phyloP scores from a whole-genome alignment of 495 filamentous ascomycete species.

The Tuber melanosporum region DNA sequence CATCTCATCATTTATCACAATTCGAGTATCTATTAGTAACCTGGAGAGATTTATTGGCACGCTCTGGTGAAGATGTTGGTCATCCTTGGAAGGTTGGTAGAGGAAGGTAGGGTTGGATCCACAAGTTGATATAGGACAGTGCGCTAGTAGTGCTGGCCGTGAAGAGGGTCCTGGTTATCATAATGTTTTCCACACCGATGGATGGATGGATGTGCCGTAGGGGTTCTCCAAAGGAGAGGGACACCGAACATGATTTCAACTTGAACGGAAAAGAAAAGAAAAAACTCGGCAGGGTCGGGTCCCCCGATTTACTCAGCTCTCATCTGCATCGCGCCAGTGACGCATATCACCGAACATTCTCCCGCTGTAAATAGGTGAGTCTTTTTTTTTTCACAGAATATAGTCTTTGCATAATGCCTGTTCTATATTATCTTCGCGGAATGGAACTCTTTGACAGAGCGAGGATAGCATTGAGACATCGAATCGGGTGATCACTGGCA shows the following conservation, averaged over 20 bases:
- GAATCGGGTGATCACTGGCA: background rate
- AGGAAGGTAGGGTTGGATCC: background rate
- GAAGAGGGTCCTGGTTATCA: background rate
- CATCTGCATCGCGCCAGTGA: background rate
- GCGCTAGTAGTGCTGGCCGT: background rate
- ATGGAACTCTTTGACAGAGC: background rate
- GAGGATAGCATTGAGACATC: background rate
- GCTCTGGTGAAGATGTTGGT: background rate
- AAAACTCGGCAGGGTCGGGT: background rate
- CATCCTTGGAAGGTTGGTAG: background rate
- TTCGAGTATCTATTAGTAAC: background rate
- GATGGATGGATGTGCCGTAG: background rate
- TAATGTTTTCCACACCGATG: background rate
- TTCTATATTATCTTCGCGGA: background rate
- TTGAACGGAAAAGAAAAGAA: background rate
- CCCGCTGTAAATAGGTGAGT: background rate
- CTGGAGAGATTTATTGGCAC: background rate
- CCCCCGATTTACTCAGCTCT: background rate
- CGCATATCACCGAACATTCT: background rate
- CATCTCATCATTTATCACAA: conserved; percentile 4
- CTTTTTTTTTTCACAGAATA: background rate
- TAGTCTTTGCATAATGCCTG: background rate
- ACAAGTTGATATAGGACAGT: background rate
- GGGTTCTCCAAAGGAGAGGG: background rate
- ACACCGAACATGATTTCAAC: background rate